phyloP scores from a whole-genome alignment of 23 red algal species.

The Gracilaria domingensis region DNA sequence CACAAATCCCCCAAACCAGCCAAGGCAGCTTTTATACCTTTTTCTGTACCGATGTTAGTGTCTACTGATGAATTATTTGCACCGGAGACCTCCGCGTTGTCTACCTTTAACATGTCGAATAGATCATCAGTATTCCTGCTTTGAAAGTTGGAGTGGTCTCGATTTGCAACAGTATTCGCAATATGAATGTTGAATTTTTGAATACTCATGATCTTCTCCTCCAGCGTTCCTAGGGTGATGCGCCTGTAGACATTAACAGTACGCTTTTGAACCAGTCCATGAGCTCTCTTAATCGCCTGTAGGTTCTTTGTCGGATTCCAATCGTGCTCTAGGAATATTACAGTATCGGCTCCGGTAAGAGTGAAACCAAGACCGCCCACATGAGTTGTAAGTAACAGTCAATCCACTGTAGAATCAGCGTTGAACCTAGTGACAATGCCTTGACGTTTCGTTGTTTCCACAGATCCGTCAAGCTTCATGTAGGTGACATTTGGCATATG shows the following conservation, averaged over 20 bases:
- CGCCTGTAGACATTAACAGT: conserved; percentile 92
- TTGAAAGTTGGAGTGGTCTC: conserved; percentile 85
- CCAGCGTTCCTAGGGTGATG: conserved; percentile 89
- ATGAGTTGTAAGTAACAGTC: conserved; percentile 91
- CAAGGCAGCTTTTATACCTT: conserved; percentile 69
- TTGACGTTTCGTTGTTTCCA: conserved; percentile 84
- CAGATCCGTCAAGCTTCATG: conserved; percentile 89
- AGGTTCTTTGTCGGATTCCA: conserved; percentile 96
- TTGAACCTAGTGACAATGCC: conserved; percentile 95
- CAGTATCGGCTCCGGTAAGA: conserved; percentile 93
- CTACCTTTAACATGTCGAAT: conserved; percentile 85
- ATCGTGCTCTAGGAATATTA: conserved; percentile 97
- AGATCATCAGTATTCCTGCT: conserved; percentile 83
- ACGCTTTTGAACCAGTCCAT: conserved; percentile 91
- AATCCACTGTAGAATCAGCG: conserved; percentile 92
- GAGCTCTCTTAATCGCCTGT: conserved; percentile 98
- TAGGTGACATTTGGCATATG: conserved; percentile 87
- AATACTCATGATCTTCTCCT: conserved; percentile 98
- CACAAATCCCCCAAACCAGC: conserved; percentile 76
- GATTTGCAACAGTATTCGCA: conserved; percentile 94
- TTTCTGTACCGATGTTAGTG: conserved; percentile 29
- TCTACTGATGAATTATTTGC: conserved; percentile 20
- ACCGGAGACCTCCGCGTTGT: conserved; percentile 28
- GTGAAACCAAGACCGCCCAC: conserved; percentile 96
- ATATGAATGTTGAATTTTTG: conserved; percentile 96